Conservation (phyloP, 2,329 filamentous ascomycete species). For the Calonectria crousiana region DNA sequence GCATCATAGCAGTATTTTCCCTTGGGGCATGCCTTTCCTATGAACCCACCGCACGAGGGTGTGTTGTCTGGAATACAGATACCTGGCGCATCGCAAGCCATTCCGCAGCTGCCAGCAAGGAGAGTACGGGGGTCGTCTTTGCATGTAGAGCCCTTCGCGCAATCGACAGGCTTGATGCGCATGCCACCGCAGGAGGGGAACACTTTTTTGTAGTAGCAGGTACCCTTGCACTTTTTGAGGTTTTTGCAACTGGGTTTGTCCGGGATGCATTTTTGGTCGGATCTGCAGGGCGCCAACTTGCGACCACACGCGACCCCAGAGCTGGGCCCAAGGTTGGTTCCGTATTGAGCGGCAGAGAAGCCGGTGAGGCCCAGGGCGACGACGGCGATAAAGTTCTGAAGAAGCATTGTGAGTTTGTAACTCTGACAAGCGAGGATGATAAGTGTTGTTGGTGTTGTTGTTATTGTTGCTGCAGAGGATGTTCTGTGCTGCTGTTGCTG, state of each 20-base stretch:
- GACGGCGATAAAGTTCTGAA: constrained; percentile 33
- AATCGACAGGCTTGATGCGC: constrained; percentile 38
- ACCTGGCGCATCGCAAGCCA: constrained; percentile 51
- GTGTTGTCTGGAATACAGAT: constrained; percentile 47
- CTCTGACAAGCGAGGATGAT: not conserved
- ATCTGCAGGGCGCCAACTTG: constrained; percentile 46
- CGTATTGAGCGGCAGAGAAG: constrained; percentile 6
- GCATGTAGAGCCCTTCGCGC: constrained; percentile 43
- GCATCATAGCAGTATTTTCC: constrained; percentile 47
- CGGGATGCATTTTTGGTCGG: constrained; percentile 43
- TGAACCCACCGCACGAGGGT: constrained; percentile 43
- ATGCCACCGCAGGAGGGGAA: constrained; percentile 51
- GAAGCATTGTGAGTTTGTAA: constrained; percentile 37
- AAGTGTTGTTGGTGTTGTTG: not conserved
- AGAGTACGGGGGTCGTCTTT: constrained; percentile 49
- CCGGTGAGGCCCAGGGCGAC: constrained; percentile 34
- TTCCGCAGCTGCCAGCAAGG: constrained; percentile 42
- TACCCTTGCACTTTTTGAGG: constrained; percentile 44
- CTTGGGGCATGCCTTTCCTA: constrained; percentile 42
- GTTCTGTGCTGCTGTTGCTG: not conserved
- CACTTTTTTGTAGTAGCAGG: constrained; percentile 45
- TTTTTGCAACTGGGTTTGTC: constrained; percentile 38
- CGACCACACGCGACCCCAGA: constrained; percentile 42
- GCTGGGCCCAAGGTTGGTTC: not conserved
- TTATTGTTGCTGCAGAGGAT: not conserved